Base-by-base conservation (phyloP, 345 rosid genomes). In the Linum tenue region DNA sequence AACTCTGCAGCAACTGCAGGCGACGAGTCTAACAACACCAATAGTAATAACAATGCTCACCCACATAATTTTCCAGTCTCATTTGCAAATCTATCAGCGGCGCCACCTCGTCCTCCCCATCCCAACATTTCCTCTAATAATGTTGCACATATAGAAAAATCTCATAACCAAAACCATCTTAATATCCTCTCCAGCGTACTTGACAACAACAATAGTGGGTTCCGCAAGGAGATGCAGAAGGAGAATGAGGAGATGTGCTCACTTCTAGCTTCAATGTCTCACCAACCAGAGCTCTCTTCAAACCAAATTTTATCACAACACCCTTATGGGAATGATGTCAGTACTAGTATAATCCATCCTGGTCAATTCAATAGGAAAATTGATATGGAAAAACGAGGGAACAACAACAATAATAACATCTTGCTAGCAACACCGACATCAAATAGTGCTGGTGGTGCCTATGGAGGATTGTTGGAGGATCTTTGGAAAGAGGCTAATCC, bases 161-260 rank as follows among this genome's bases (percentile, higher is more conserved):
- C 53, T 43, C 50, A 43, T 43, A 2, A 43, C 50, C 50, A 43
- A 3, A n/a, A 2, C 37, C 17, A 14, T 15, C 22, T 8, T 9
- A 36, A 17, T 17, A 17, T 8, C 10, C 16, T 8, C 60, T 8
- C 16, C 60, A 9, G 4, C 37, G 11, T 57, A 37, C 6, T 37
- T 35, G 22, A 37, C 37, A 57, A 12, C 38, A 57, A 17, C 22
- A 37, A 12, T 15, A 1, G 9, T 37, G 3, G 10, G 37, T 57
- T 57, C 60, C 60, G 17, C 37, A n/a, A 37, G 37, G 60, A 57
- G 60, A 57, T 57, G 5, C 37, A 57, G 60, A 37, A 57, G 38
- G 60, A 57, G 60, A 57, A 57, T 10, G 38, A 57, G 10, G 38
- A 37, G 37, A 15, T 57, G 60, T 57, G 60, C 60, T 57, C 60